Conservation (phyloP, 2,329 filamentous ascomycete species). For the Emmonsiellopsis sp. region DNA sequence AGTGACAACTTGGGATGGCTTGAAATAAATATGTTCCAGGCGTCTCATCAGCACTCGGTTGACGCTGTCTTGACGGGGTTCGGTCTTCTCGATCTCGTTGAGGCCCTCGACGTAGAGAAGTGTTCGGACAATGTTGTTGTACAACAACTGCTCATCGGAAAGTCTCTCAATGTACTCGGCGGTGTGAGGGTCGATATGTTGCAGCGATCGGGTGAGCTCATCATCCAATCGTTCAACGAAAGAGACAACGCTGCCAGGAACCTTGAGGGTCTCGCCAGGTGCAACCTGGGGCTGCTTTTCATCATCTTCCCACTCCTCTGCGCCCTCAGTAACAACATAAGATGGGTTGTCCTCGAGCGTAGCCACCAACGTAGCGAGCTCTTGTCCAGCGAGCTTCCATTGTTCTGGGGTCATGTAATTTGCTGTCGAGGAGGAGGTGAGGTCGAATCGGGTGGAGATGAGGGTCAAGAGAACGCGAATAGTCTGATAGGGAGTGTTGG, state of each 20-base stretch:
- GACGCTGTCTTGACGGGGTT: constrained; percentile 72
- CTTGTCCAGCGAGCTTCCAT: constrained; percentile 89
- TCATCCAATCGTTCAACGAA: constrained; percentile 93
- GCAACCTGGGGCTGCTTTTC: constrained; percentile 76
- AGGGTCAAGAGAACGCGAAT: constrained; percentile 86
- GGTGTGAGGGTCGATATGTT: constrained; percentile 95
- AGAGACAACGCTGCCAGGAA: constrained; percentile 89
- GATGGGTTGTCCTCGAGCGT: constrained; percentile 71
- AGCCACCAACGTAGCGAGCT: constrained; percentile 67
- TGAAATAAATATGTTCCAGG: constrained; percentile 97
- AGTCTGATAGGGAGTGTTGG: constrained; percentile 82
- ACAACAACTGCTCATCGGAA: constrained; percentile 79
- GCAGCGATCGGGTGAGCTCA: constrained; percentile 91
- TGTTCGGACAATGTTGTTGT: constrained; percentile 83
- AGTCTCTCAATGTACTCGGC: constrained; percentile 96
- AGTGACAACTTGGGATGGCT: constrained; percentile 85
- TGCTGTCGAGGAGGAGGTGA: constrained; percentile 62
- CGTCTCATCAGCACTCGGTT: constrained; percentile 92
- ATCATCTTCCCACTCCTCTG: constrained; percentile 98
- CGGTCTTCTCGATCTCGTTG: constrained; percentile 52
- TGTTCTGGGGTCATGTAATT: constrained; percentile 89
- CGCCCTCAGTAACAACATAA: constrained; percentile 79
- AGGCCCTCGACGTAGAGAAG: constrained; percentile 82
- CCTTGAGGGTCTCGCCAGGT: constrained; percentile 70
- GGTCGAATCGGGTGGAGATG: constrained; percentile 88